A percentile compares a stretch with the other conserved stretches of the same genome.
phyloP scores from a whole-genome alignment of 139 green algal species.

The Chlorella sp. region DNA sequence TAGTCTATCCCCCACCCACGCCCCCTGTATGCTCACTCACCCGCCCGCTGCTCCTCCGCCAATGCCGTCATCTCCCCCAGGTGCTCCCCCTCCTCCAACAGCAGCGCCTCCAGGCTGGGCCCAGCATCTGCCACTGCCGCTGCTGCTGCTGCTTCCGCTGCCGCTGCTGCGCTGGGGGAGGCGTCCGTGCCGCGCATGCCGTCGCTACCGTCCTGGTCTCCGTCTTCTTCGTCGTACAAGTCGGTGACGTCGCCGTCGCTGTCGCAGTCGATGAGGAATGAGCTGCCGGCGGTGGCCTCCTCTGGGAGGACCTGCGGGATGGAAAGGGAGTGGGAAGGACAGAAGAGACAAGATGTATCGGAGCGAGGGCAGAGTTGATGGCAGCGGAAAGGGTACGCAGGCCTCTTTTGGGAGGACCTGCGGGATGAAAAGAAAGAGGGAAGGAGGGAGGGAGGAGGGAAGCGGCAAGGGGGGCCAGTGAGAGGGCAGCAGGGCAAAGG shows the following conservation, averaged over 20 bases:
- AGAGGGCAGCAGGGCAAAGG: no score
- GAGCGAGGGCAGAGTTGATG: no score
- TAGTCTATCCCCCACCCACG: no score
- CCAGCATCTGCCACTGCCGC: background rate
- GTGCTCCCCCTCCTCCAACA: background rate
- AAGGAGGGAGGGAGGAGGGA: background rate
- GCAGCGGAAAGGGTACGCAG: no score
- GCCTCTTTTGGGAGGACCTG: background rate
- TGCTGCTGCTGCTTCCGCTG: background rate
- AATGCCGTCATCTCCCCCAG: background rate
- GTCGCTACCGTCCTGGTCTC: no score
- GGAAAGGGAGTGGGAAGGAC: background rate
- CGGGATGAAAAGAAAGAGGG: background rate
- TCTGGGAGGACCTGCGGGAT: background rate
- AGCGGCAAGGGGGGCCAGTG: background rate
- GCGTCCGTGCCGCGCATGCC: background rate
- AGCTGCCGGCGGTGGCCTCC: background rate
- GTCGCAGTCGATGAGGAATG: conserved; percentile 12
- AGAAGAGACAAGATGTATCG: no score
- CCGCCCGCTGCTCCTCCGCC: background rate
- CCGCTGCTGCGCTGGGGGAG: background rate
- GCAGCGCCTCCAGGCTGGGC: background rate
- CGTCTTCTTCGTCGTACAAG: no score
- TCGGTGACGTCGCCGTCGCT: background rate
- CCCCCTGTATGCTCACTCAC: background rate